Base-by-base conservation (phyloP, 2,329 filamentous ascomycete species). In the Ceratocystis alfenasii region DNA sequence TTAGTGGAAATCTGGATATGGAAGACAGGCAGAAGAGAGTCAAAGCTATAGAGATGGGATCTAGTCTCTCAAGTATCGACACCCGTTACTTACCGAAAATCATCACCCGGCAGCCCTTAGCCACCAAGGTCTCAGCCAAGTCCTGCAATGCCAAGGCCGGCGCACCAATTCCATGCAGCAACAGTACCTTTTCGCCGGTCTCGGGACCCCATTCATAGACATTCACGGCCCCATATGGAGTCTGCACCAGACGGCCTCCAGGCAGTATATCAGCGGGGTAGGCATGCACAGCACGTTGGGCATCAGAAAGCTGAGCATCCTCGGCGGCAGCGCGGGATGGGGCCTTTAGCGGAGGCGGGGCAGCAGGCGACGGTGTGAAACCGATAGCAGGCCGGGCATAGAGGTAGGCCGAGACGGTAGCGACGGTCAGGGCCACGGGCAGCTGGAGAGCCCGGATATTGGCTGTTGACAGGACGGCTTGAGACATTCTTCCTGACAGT, bases 151-250 rank as follows among this genome's bases (percentile, higher is more conserved):
- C 81, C 61, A 92, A 77, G 68, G 85, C 86, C 0, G 90, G 90
- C 5, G 89, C 94, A 62, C 85, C 88, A 71, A 94, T 92, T 4
- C 90, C 90, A 74, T 93, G 90, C 17, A 95, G 76, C 30, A 95
- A 76, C 15, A 95, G 76, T 0, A 93, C 84, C 71, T 86, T 90
- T 33, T 84, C 80, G 1, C 89, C 89, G 45, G 81, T 76, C 67
- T 84, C 80, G 0, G 88, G 87, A 0, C 90, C 90, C 81, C 87
- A 94, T 77, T 95, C 90, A 72, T 90, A 93, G 2, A 89, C 85
- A 59, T 86, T 78, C 68, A 89, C 82, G 3, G 77, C 83, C 17
- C 90, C 89, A 72, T 89, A 91, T 5, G 86, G 83, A 3, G 84
- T 87, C 12, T 78, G 72, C 17, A 94, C 84, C 72, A 90, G 83